Percentiles rank a stretch among this genome's conserved stretches.
Conservation (phyloP, 495 filamentous ascomycete species). For the Chaetomidium leptoderma region DNA sequence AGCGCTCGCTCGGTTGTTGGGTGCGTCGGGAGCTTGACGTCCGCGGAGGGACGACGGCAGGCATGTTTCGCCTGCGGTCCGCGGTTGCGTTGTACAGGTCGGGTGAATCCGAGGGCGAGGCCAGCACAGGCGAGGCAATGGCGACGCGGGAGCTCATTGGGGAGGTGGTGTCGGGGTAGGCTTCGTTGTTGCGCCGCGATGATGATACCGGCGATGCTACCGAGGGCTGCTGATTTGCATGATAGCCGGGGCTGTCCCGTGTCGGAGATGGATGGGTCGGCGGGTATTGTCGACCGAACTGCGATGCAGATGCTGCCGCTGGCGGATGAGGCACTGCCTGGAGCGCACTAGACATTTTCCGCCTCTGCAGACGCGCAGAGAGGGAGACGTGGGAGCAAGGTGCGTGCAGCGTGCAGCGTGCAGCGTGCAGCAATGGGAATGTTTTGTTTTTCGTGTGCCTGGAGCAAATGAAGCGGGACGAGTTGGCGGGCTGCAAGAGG, state of each 20-base stretch:
- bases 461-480: conserved; percentile 16
- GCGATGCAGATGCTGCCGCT: conserved; percentile 42
- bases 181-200: conserved; percentile 52
- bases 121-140: conserved; percentile 44
- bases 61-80: conserved; percentile 41
- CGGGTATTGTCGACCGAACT: conserved; percentile 45
- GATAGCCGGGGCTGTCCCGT: conserved; percentile 38
- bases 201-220: conserved; percentile 38
- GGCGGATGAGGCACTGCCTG: conserved; percentile 52
- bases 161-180: conserved; percentile 38
- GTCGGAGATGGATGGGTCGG: conserved; percentile 40
- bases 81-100: conserved; percentile 41
- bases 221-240: conserved; percentile 41
- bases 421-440: not conserved
- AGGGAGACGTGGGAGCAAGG: conserved; percentile 4
- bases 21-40: conserved; percentile 51
- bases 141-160: conserved; percentile 47
- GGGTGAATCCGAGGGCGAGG: conserved; percentile 37
- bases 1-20: conserved; percentile 40
- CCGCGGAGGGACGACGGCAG: conserved; percentile 55
- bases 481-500: conserved; percentile 4
- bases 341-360: conserved; percentile 54
- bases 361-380: conserved; percentile 26
- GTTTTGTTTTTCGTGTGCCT: not conserved
- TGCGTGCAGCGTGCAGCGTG: conserved; percentile 16